Conservation (phyloP, 2,329 filamentous ascomycete species). For the Calonectria pseudoturangicola region DNA sequence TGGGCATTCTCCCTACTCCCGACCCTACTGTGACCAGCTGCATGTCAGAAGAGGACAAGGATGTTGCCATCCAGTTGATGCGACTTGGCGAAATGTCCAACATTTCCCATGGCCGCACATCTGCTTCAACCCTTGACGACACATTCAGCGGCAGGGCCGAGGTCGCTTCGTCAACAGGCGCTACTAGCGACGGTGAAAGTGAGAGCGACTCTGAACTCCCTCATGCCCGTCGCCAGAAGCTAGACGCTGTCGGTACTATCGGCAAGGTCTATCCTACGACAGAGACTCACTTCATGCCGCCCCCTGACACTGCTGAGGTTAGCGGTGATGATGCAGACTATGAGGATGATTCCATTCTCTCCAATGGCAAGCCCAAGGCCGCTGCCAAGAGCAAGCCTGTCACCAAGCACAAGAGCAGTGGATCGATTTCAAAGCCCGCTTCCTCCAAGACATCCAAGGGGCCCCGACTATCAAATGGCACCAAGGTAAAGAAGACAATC, state of each 20-base stretch:
- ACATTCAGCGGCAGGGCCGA: conserved; percentile 94
- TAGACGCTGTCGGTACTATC: conserved; percentile 65
- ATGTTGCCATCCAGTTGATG: conserved; percentile 98
- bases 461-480: conserved; percentile 60
- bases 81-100: conserved; percentile 95
- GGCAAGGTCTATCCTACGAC: conserved; percentile 71
- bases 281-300: conserved; percentile 71
- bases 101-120: conserved; percentile 93
- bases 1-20: conserved; percentile 87
- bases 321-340: conserved; percentile 60
- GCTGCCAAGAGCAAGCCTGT: conserved; percentile 61
- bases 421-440: conserved; percentile 57
- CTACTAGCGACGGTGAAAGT: conserved; percentile 85
- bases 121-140: conserved; percentile 94
- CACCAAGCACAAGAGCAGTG: conserved; percentile 63
- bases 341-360: conserved; percentile 59
- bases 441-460: conserved; percentile 65
- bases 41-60: conserved; percentile 94
- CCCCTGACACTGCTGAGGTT: conserved; percentile 67
- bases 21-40: conserved; percentile 98
- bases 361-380: conserved; percentile 63
- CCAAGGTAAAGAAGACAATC: conserved; percentile 72
- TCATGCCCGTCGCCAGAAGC: conserved; percentile 75
- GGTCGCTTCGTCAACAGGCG: conserved; percentile 87
- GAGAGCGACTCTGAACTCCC: conserved; percentile 78